phyloP scores from a whole-genome alignment of 768 basidiomycete genomes.

The Rhodotorula kratochvilovae region DNA sequence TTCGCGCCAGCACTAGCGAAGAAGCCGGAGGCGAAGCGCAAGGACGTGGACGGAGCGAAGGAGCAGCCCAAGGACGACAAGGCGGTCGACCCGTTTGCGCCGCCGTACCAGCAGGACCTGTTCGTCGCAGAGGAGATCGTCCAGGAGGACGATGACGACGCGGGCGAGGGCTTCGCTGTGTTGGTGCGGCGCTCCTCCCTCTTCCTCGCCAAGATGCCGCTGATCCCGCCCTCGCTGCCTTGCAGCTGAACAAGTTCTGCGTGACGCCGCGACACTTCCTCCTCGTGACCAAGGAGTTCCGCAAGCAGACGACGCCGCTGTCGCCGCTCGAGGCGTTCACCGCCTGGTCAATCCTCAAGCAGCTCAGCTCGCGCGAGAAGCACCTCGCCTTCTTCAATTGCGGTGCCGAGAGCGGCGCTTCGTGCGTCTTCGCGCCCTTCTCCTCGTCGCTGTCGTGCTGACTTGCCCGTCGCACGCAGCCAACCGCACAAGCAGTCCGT shows the following conservation, averaged over 20 bases:
- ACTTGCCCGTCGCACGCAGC: background rate
- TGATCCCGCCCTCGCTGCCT: background rate
- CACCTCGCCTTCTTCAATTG: conserved; percentile 90
- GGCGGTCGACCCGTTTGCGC: conserved; percentile 68
- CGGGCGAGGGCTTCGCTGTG: conserved; percentile 61
- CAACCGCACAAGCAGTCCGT: conserved; percentile 40
- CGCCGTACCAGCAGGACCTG: conserved; percentile 74
- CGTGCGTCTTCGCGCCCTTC: background rate
- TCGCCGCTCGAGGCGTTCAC: conserved; percentile 72
- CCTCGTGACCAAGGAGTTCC: conserved; percentile 76
- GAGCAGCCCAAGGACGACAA: conserved; percentile 35
- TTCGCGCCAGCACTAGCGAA: conserved; percentile 78
- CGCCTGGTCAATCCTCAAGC: conserved; percentile 74
- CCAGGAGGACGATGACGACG: conserved; percentile 57
- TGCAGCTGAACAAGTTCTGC: conserved; percentile 78
- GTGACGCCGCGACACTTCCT: conserved; percentile 80
- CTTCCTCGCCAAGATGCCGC: background rate
- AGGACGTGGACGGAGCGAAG: conserved; percentile 49
- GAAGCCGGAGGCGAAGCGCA: conserved; percentile 58
- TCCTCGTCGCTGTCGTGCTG: no score
- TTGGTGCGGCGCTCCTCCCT: conserved; percentile 53
- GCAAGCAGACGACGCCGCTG: conserved; percentile 73
- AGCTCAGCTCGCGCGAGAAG: conserved; percentile 55
- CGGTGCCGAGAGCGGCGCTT: conserved; percentile 47
- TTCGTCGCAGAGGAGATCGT: conserved; percentile 65